A percentile compares a stretch with the other conserved stretches of the same genome.
Evolutionary conservation across 208 protist genomes (phyloP).

Genomic region (Leishmania braziliensis): DNA sequence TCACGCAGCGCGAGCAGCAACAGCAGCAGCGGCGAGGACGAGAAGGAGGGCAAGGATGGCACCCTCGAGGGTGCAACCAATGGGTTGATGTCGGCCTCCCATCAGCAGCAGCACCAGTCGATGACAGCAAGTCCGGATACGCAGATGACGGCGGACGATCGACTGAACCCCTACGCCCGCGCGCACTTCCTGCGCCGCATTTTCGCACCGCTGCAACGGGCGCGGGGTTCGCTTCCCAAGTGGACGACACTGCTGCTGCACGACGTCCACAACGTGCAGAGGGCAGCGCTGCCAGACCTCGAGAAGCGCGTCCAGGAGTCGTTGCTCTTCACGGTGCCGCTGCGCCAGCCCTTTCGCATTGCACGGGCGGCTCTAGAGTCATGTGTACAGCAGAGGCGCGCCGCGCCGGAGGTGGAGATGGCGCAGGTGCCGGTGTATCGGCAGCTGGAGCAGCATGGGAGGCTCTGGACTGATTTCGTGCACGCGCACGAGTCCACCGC

Average conservation of each 20-base stretch:
- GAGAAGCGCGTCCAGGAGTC: slow-evolving; percentile 43
- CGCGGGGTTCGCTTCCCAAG: slow-evolving; percentile 49
- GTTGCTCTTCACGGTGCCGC: slow-evolving; percentile 57
- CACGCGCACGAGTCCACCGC: slow-evolving; percentile 2
- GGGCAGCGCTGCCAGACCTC: slow-evolving; percentile 40
- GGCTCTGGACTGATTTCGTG: slow-evolving; percentile 20
- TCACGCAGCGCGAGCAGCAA: background rate
- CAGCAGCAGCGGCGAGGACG: background rate
- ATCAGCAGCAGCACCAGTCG: background rate
- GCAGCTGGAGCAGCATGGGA: slow-evolving; percentile 18
- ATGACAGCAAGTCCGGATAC: background rate
- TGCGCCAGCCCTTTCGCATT: slow-evolving; percentile 58
- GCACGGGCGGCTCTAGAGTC: slow-evolving; percentile 46
- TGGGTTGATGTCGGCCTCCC: background rate
- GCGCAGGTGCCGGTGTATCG: slow-evolving; percentile 21
- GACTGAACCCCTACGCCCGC: slow-evolving; percentile 53
- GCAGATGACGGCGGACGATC: slow-evolving; percentile 26
- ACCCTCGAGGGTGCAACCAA: background rate
- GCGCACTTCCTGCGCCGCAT: slow-evolving; percentile 66
- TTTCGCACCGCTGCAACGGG: slow-evolving; percentile 63
- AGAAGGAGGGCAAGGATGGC: background rate
- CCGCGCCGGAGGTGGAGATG: slow-evolving; percentile 28
- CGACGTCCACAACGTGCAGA: slow-evolving; percentile 53
- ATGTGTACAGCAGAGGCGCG: slow-evolving; percentile 27
- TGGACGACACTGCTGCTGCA: slow-evolving; percentile 54